A percentile compares a stretch with the other conserved stretches of the same genome.
Evolutionary conservation across 495 filamentous ascomycete species (phyloP).

Genomic region (Lasiosphaeris hirsuta): DNA sequence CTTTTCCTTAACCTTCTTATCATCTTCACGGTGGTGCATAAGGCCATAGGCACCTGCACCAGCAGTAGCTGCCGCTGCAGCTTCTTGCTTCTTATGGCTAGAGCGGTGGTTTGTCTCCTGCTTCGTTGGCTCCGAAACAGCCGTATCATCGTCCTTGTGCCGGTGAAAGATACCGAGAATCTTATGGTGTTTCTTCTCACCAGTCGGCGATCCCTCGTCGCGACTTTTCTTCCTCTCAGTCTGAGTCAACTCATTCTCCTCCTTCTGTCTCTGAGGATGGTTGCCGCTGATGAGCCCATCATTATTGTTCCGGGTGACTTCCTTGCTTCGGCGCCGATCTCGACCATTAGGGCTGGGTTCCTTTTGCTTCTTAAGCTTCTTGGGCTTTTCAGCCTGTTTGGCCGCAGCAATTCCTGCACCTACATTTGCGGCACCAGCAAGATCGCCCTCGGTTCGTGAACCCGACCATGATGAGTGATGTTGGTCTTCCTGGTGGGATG

Average conservation of each 20-base stretch:
- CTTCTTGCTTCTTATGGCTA: constrained; percentile 23
- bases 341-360: constrained; percentile 4
- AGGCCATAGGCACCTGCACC: constrained; percentile 20
- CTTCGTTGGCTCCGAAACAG: constrained; percentile 6
- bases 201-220: background rate
- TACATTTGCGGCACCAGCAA: constrained; percentile 4
- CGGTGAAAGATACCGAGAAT: constrained; percentile 32
- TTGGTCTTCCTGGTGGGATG: constrained; percentile 4
- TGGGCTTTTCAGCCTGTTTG: constrained; percentile 17
- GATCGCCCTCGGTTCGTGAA: background rate
- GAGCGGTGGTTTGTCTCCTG: constrained; percentile 6
- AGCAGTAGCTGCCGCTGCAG: constrained; percentile 27
- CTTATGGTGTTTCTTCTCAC: constrained; percentile 8
- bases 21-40: constrained; percentile 20
- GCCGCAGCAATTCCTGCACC: constrained; percentile 17
- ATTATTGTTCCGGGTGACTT: too few relatives aligned
- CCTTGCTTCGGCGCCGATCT: too few relatives aligned
- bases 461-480: background rate
- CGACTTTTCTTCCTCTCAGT: background rate
- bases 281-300: too few relatives aligned
- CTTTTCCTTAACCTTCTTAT: constrained; percentile 10
- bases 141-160: constrained; percentile 22
- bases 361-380: constrained; percentile 11
- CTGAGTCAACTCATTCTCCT: constrained; percentile 7
- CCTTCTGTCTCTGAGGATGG: background rate